Evolutionary conservation across 2,329 filamentous ascomycete genomes (phyloP), one percentile per base, ranked within the genome.

Genomic region (Diaporthe sp.): DNA sequence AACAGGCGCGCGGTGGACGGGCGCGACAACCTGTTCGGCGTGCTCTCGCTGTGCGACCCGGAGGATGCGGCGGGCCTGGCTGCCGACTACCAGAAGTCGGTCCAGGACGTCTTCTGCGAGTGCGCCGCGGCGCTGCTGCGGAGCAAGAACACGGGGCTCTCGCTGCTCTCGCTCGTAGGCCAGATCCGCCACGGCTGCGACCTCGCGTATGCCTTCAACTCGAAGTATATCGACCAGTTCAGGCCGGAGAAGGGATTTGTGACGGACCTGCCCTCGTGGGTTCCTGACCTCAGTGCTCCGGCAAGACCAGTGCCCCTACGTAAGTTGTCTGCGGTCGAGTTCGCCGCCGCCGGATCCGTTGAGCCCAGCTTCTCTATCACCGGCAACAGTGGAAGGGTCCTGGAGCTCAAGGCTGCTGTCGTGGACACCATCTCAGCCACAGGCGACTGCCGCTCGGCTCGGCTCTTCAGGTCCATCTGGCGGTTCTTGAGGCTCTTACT

Each of bases 31-130:
- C 13, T 61, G 22, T 61, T 42, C 22, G 58, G 34, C 5, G 58
- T 61, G 34, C 58, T 61, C 17, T 61, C 58, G 58, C n/a, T 61
- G 22, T 61, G 58, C 17, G 22, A 42, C 58, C 58, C 58, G n/a
- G 58, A 25, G 12, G 37, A 61, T 19, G 5, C 58, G 22, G 37
- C 37, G n/a, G 58, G 58, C 3, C 58, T 61, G 37, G 37, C 37
- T 44, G 58, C 37, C n/a, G 58, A 61, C 58, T 61, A 61, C 58
- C 37, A 61, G 58, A 61, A 61, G n/a, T 42, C 58, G 4, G 58
- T 42, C 37, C 58, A 42, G 37, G 37, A 61, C 6, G 58, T 61
- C 58, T 61, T 25, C 37, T 42, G 37, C n/a, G 58, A 61, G 4
- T 42, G 34, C 34, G 58, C 58, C 37, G 58, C 37, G 58, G 58